Evolutionary conservation across 345 rosid species (phyloP), one percentile per base, ranked within the genome.

Genomic region (Lepidium africanum): DNA sequence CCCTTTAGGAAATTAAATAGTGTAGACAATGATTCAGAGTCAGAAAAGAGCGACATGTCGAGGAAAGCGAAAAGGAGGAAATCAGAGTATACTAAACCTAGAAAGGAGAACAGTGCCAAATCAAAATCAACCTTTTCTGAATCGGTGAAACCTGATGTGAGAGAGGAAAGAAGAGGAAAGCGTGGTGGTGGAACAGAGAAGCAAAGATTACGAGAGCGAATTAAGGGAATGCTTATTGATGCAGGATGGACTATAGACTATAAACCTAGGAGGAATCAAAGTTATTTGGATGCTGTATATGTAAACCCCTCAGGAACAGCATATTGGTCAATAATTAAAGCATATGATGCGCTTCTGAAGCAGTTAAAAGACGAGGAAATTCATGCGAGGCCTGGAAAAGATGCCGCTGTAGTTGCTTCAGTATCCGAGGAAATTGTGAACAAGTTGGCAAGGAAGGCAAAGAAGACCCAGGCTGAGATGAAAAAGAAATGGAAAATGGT

Each of bases 181-280:
- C 90, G 96, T 52, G 86, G 90, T 62, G 81, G 87, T 70, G 99
- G 99, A 70, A 94, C 99, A 21, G 97, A 91, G 79, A 94, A 94
- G 77, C 99, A 94, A 79, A 87, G 84, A 70, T 74, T 94, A 68
- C 96, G 99, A 12, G 99, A 94, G 80, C 74, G 74, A 38, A 86
- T 94, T 52, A 87, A 84, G 79, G 89, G 78, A 42, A 91, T 94
- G 99, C 96, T 94, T 63, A 65, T 83, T 79, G 86, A 78, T 71
- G 96, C 99, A 32, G 97, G 97, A 55, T 94, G 99, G 99, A 84
- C 84, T 36, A 85, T 94, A 59, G 91, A 94, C 72, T 85, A 86
- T 76, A 85, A 96, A 74, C 97, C 99, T 48, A 81, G 99, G 73
- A 79, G 86, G 79, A 93, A 89, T 56, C 86, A 90, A 72, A 86